These are phyloP conservation scores for Ceratobasidium sp. DNA, from an alignment of 1,284 basidiomycete genomes.

Conservation along the genomic window DNA sequence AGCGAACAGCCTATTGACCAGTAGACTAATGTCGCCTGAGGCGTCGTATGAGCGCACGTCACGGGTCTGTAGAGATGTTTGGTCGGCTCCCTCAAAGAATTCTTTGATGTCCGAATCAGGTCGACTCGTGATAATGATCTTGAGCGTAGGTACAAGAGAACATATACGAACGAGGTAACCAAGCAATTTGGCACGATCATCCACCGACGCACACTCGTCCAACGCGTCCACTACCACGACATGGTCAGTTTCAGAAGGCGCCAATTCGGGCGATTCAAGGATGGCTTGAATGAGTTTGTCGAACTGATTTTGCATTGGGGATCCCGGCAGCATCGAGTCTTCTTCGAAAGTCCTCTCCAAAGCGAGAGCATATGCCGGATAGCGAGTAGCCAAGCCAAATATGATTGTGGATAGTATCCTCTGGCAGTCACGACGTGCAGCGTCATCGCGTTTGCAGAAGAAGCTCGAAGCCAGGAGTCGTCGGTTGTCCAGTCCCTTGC, in stretches of 20 bases:
- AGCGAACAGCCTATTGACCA: not conserved
- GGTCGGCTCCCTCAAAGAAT: not conserved
- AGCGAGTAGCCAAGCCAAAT: not conserved
- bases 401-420: not conserved
- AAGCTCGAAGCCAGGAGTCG: not conserved
- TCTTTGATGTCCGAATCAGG: conserved; percentile 3
- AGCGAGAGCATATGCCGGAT: not conserved
- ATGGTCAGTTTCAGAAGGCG: not conserved
- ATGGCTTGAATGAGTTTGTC: not conserved
- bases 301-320: not conserved
- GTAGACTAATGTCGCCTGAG: not conserved
- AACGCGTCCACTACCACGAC: conserved; percentile 33
- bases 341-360: not conserved
- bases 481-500: not conserved
- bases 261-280: not conserved
- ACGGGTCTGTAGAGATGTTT: not conserved
- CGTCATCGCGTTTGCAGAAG: conserved; percentile 30
- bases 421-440: not conserved
- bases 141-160: conserved; percentile 6
- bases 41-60: not conserved
- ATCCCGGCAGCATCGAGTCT: not conserved
- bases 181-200: not conserved
- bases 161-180: not conserved
- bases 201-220: conserved; percentile 30
- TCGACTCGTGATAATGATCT: conserved; percentile 18